Evolutionary conservation across 192 early-diverging fungal genomes (phyloP).

Genomic region (Physocladia obscura): DNA sequence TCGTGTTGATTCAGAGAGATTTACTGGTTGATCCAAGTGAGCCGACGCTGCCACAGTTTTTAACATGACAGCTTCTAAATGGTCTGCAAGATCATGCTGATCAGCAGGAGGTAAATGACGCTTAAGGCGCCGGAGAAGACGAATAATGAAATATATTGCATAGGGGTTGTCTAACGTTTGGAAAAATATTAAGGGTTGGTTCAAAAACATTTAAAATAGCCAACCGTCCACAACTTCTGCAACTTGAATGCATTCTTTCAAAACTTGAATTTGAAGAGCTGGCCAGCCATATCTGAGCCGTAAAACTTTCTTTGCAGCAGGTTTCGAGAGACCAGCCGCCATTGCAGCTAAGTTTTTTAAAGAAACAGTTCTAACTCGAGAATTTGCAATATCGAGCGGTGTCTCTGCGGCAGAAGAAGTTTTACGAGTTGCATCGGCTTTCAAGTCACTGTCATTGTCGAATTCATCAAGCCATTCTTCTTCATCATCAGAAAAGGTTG

Average conservation of each 20-base stretch:
- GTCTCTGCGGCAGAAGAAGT: not conserved
- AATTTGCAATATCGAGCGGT: not conserved
- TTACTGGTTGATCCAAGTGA: not conserved
- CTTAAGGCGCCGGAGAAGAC: slow-evolving; percentile 65
- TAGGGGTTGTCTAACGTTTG: slow-evolving; percentile 53
- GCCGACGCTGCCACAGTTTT: slow-evolving; percentile 15
- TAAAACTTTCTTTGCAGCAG: not conserved
- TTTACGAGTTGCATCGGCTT: not conserved
- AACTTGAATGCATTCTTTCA: slow-evolving; percentile 72
- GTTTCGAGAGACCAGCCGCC: not conserved
- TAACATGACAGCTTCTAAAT: slow-evolving; percentile 47
- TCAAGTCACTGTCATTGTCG: slow-evolving; percentile 39
- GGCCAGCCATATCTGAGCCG: slow-evolving; percentile 70
- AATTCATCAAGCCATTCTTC: slow-evolving; percentile 52
- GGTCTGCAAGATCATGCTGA: slow-evolving; percentile 62
- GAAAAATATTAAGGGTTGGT: not conserved
- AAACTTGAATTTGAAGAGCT: slow-evolving; percentile 71
- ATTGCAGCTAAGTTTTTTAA: slow-evolving; percentile 1
- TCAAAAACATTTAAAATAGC: slow-evolving; percentile 10
- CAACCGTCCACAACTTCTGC: slow-evolving; percentile 71
- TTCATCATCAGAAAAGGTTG: slow-evolving; percentile 41
- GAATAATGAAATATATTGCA: slow-evolving; percentile 63
- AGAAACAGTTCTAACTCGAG: not conserved
- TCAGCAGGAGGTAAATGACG: slow-evolving; percentile 63
- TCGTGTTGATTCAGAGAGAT: not conserved